A percentile compares a stretch with the other conserved stretches of the same genome.
Conservation (phyloP, 192 early-diverging fungal species). For the Tieghemiomyces parasiticus region DNA sequence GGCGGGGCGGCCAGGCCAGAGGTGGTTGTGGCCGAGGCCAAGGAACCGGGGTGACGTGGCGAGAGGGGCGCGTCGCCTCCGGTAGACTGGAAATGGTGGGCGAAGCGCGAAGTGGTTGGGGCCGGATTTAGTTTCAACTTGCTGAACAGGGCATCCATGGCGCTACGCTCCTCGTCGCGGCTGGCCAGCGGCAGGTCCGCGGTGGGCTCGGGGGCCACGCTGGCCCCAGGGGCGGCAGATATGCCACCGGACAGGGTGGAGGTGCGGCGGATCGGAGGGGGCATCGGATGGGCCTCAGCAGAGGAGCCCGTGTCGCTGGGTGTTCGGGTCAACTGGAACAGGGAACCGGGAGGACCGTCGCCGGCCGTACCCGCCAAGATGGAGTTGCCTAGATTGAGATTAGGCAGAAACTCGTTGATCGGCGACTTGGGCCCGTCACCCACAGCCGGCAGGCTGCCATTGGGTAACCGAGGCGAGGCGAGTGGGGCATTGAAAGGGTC, state of each 20-base stretch:
- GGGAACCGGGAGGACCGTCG: neutral
- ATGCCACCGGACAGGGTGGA: neutral
- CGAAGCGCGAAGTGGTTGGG: neutral
- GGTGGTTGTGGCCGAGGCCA: neutral
- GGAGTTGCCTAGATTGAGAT: neutral
- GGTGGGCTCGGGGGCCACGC: neutral
- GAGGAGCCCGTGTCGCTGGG: too few relatives aligned
- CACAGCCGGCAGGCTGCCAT: too few relatives aligned
- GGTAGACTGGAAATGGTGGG: neutral
- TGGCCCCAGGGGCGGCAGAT: neutral
- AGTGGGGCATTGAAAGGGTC: neutral
- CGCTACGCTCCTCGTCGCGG: slow-evolving; percentile 3
- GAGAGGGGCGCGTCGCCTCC: too few relatives aligned
- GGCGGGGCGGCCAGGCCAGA: neutral
- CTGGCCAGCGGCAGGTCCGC: neutral
- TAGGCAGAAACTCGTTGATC: neutral
- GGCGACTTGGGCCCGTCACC: neutral
- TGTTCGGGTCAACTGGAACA: neutral
- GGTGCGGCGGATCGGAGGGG: neutral
- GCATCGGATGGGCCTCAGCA: neutral
- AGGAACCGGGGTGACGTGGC: neutral
- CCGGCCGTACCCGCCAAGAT: neutral
- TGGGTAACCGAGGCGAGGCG: neutral
- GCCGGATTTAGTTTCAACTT: neutral
- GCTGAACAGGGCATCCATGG: slow-evolving; percentile 7